Conservation (phyloP, 2,329 filamentous ascomycete genomes). For the Trichoderma semiorbis region DNA sequence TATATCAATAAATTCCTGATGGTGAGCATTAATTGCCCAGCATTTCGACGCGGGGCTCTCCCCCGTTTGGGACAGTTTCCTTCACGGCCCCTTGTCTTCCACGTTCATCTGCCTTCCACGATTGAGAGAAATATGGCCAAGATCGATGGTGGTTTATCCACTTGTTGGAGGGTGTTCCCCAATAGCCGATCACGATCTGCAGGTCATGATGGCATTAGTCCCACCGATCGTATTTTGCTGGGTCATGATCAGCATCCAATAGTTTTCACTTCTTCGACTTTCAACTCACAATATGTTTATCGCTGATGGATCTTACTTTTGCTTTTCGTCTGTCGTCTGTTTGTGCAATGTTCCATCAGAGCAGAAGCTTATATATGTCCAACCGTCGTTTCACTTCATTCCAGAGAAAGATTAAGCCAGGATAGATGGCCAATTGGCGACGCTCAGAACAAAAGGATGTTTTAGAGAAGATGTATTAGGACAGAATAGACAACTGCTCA, state of each 20-base stretch:
- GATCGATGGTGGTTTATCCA: not conserved
- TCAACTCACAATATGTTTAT: not conserved
- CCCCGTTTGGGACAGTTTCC: not conserved
- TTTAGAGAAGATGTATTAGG: not conserved
- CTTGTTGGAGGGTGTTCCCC: not conserved
- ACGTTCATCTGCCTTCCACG: not conserved
- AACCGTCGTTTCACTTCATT: not conserved
- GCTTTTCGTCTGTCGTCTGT: not conserved
- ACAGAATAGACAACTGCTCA: not conserved
- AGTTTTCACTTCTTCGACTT: not conserved
- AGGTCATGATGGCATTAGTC: not conserved
- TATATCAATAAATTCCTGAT: not conserved
- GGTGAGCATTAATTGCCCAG: not conserved
- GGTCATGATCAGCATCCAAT: not conserved
- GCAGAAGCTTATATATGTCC: not conserved
- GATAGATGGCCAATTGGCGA: not conserved
- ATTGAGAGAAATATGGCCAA: not conserved
- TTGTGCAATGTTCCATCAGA: not conserved
- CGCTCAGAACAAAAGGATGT: not conserved
- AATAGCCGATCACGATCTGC: constrained; percentile 1
- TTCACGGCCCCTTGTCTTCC: not conserved
- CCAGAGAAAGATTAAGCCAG: not conserved
- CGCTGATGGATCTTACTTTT: not conserved
- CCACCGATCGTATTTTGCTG: not conserved
- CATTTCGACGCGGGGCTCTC: not conserved